A percentile compares a stretch with the other conserved stretches of the same genome.
phyloP scores from a whole-genome alignment of 2,329 filamentous ascomycete species.

The Aspergillus sclerotialis region DNA sequence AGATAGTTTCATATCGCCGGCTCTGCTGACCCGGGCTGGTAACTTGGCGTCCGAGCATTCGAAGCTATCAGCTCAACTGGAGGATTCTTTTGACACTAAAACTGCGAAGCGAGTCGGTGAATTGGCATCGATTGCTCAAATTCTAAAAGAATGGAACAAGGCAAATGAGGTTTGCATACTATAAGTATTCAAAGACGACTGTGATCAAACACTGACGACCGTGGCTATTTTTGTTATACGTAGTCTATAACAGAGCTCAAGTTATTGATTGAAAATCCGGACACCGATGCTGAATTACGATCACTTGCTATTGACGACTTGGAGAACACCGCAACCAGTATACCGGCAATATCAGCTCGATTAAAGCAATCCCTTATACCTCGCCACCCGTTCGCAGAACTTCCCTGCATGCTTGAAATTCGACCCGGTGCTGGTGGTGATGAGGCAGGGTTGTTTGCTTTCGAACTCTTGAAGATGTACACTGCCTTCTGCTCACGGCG shows the following conservation, averaged over 20 bases:
- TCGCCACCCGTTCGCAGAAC: conserved; percentile 77
- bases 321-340: conserved; percentile 52
- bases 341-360: conserved; percentile 57
- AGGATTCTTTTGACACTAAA: conserved; percentile 48
- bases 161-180: conserved; percentile 46
- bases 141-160: conserved; percentile 51
- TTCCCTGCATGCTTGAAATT: conserved; percentile 88
- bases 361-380: conserved; percentile 77
- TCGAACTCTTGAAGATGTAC: conserved; percentile 87
- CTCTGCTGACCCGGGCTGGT: conserved; percentile 50
- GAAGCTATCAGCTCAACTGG: conserved; percentile 45
- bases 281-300: conserved; percentile 53
- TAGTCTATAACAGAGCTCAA: conserved; percentile 62
- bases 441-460: conserved; percentile 85
- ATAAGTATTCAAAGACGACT: background rate
- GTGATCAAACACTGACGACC: conserved; percentile 2
- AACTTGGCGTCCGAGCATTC: conserved; percentile 50
- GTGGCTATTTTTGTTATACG: conserved; percentile 5
- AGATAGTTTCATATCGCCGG: conserved; percentile 42
- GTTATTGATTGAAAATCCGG: conserved; percentile 63
- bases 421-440: conserved; percentile 85
- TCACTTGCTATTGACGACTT: conserved; percentile 63
- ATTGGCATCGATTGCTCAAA: conserved; percentile 44
- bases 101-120: conserved; percentile 54
- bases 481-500: conserved; percentile 64